These are phyloP conservation scores for Sporisorium sorghi DNA, from an alignment of 1,284 basidiomycete species.

Conservation along the genomic window DNA sequence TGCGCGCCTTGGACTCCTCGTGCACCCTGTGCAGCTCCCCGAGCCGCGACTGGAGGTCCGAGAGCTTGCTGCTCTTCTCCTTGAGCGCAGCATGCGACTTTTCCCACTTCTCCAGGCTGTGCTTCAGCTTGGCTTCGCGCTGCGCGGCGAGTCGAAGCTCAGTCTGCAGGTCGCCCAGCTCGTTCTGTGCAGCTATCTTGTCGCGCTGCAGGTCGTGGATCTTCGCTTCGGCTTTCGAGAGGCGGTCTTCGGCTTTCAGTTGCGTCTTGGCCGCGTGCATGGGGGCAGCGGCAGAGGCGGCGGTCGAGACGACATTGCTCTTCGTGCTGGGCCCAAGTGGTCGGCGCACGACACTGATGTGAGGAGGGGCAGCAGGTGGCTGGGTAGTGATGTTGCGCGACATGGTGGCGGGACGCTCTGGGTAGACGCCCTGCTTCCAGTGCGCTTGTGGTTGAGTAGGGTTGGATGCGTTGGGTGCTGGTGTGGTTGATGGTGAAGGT, in stretches of 20 bases:
- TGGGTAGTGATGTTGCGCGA: constrained; percentile 13
- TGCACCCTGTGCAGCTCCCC: constrained; percentile 47
- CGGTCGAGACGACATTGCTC: constrained; percentile 23
- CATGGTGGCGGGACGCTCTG: constrained; percentile 24
- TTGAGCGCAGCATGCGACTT: constrained; percentile 42
- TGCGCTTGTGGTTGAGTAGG: constrained; percentile 15
- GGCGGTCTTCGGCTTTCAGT: constrained; percentile 39
- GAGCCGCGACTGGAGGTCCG: constrained; percentile 28
- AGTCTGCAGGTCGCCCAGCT: constrained; percentile 48
- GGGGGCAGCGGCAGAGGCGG: constrained; percentile 10
- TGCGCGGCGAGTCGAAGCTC: constrained; percentile 47
- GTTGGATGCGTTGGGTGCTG: constrained; percentile 16
- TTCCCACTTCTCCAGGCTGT: constrained; percentile 42
- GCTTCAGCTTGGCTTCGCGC: constrained; percentile 48
- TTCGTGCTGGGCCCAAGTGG: constrained; percentile 39
- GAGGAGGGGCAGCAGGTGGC: constrained; percentile 12
- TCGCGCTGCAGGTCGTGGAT: constrained; percentile 40
- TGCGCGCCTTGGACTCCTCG: constrained; percentile 39
- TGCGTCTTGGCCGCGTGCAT: constrained; percentile 21
- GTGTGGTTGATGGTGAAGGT: constrained; percentile 13
- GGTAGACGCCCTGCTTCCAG: constrained; percentile 27
- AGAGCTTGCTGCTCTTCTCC: constrained; percentile 40
- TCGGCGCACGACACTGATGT: constrained; percentile 29
- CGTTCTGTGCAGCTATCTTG: constrained; percentile 27
- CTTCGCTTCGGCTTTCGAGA: constrained; percentile 29